These are phyloP conservation scores for Phytophthora citrophthora DNA, from an alignment of 352 stramenopile species.

Conservation along the genomic window DNA sequence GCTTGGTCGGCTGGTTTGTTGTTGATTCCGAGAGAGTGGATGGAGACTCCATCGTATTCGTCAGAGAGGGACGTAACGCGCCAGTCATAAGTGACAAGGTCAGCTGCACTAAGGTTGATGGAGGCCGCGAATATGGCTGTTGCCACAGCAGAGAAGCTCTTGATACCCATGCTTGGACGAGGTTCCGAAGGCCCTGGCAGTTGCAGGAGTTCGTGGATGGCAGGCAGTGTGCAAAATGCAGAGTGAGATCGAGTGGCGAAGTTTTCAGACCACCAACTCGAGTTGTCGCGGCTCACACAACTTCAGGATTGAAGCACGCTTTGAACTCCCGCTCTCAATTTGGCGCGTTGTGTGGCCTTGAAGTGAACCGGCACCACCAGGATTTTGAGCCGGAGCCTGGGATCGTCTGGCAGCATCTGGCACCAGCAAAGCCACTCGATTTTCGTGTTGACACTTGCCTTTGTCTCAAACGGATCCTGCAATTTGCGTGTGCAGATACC, in stretches of 20 bases:
- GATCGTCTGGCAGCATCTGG: conserved; percentile 11
- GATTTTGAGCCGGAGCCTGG: conserved; percentile 5
- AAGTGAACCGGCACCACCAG: neutral
- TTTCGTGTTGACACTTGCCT: neutral
- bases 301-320: neutral
- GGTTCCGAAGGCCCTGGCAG: too few species aligned
- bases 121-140: conserved; percentile 5
- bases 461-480: neutral
- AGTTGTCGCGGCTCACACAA: conserved; percentile 3
- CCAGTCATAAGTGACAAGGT: conserved; percentile 39
- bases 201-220: neutral
- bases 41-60: conserved; percentile 31
- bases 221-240: neutral
- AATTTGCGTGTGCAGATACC: neutral
- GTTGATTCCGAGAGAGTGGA: conserved; percentile 38
- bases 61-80: conserved; percentile 23
- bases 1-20: conserved; percentile 32
- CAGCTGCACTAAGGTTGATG: conserved; percentile 8
- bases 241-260: conserved; percentile 12
- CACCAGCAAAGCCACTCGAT: neutral
- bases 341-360: conserved; percentile 1
- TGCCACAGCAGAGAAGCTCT: neutral
- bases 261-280: conserved; percentile 1
- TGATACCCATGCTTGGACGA: conserved; percentile 17
- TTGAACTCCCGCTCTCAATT: neutral